phyloP scores from a whole-genome alignment of 2,329 filamentous ascomycete genomes.

The Aspergillus sclerotialis region DNA sequence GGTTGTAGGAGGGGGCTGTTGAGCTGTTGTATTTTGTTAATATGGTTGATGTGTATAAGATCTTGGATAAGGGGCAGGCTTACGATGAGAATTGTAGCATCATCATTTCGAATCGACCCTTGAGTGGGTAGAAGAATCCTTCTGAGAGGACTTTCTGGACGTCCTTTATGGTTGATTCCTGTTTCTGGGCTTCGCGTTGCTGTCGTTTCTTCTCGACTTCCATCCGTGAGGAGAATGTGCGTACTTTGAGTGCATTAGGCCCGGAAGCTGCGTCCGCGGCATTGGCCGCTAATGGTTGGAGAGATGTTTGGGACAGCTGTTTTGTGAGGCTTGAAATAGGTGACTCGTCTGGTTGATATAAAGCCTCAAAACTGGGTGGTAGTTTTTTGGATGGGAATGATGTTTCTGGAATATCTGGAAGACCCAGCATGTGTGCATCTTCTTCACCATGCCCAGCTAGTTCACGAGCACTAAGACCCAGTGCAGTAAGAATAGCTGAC shows the following conservation, averaged over 20 bases:
- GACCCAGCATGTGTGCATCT: slow-evolving; percentile 34
- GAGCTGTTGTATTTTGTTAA: slow-evolving; percentile 17
- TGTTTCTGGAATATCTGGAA: slow-evolving; percentile 27
- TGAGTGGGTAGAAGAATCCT: slow-evolving; percentile 80
- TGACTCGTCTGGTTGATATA: slow-evolving; percentile 52
- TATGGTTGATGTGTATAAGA: neutral
- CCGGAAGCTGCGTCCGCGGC: slow-evolving; percentile 75
- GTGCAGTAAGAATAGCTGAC: slow-evolving; percentile 69
- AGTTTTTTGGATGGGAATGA: slow-evolving; percentile 76
- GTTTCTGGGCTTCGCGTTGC: slow-evolving; percentile 37
- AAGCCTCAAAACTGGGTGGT: slow-evolving; percentile 63
- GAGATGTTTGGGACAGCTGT: slow-evolving; percentile 62
- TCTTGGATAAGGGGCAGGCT: slow-evolving; percentile 7
- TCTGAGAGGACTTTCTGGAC: slow-evolving; percentile 68
- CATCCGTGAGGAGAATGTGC: slow-evolving; percentile 77
- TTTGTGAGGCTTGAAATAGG: slow-evolving; percentile 63
- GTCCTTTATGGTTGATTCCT: slow-evolving; percentile 62
- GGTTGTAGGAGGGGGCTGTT: slow-evolving; percentile 40
- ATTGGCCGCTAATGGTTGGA: slow-evolving; percentile 72
- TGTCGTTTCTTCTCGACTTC: slow-evolving; percentile 52
- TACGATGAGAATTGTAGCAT: slow-evolving; percentile 48
- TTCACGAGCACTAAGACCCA: slow-evolving; percentile 78
- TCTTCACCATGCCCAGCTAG: slow-evolving; percentile 66
- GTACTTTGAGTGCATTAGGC: slow-evolving; percentile 77
- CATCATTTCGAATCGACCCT: slow-evolving; percentile 67